Conservation (phyloP, 495 filamentous ascomycete genomes). For the Lasiosphaeris hirsuta region DNA sequence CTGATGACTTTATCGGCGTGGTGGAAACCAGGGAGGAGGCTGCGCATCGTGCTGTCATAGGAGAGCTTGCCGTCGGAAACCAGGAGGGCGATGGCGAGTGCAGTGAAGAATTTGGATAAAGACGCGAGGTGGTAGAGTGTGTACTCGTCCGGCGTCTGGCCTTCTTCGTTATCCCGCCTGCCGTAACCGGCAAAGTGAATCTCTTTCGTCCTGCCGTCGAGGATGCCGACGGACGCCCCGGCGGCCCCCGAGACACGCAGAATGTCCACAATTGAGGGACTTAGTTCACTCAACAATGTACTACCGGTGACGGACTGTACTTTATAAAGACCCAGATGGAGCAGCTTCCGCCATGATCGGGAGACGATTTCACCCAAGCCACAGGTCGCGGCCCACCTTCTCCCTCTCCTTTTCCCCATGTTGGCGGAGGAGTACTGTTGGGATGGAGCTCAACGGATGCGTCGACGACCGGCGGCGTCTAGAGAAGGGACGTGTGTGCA, state of each 20-base stretch:
- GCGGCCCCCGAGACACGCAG: conserved; percentile 3
- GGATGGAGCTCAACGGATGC: no score
- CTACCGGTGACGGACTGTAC: no score
- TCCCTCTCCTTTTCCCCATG: no score
- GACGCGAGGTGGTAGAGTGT: conserved; percentile 37
- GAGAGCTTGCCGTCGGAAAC: conserved; percentile 30
- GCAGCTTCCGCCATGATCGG: no score
- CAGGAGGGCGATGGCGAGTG: conserved; percentile 29
- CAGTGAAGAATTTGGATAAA: conserved; percentile 35
- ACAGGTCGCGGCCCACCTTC: no score
- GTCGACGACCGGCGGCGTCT: no score
- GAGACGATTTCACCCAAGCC: no score
- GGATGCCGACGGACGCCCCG: conserved; percentile 10
- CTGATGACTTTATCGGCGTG: conserved; percentile 4
- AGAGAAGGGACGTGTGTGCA: no score
- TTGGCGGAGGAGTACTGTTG: no score
- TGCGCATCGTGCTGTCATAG: conserved; percentile 20
- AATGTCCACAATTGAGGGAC: conserved; percentile 2
- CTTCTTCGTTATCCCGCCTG: not conserved
- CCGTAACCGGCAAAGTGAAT: conserved; percentile 11
- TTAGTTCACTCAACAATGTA: no score
- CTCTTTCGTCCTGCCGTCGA: not conserved
- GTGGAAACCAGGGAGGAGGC: conserved; percentile 9
- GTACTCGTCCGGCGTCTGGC: conserved; percentile 23
- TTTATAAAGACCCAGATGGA: no score